A percentile compares a stretch with the other conserved stretches of the same genome.
Conservation (phyloP, 1,284 basidiomycete species). For the Termitomyces sp. region DNA sequence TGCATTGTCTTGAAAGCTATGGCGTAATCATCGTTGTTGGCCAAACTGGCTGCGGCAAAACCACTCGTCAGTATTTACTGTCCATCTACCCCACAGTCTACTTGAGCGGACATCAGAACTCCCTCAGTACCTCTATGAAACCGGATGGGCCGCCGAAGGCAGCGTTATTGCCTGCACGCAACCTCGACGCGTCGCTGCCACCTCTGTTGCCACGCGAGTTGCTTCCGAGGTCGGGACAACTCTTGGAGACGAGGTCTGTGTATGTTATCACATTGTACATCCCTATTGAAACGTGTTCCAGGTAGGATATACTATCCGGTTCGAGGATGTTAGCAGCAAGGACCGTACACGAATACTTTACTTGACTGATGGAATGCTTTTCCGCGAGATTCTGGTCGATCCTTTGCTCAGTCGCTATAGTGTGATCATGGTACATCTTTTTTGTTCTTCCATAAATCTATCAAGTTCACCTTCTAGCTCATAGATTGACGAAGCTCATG, state of each 20-base stretch:
- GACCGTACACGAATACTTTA: slow-evolving; percentile 89
- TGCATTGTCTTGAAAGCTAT: slow-evolving; percentile 82
- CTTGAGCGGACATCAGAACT: slow-evolving; percentile 56
- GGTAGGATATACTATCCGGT: slow-evolving; percentile 98
- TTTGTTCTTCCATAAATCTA: neutral
- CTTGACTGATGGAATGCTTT: slow-evolving; percentile 97
- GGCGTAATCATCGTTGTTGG: slow-evolving; percentile 87
- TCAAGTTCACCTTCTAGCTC: slow-evolving; percentile 5
- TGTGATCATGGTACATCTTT: slow-evolving; percentile 76
- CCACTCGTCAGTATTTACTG: slow-evolving; percentile 68
- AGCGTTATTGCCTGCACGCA: slow-evolving; percentile 89
- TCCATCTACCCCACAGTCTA: slow-evolving; percentile 5
- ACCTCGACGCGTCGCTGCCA: slow-evolving; percentile 92
- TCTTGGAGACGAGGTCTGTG: slow-evolving; percentile 83
- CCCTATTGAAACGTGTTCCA: slow-evolving; percentile 25
- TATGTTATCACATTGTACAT: neutral
- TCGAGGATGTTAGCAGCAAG: slow-evolving; percentile 87
- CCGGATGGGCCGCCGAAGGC: slow-evolving; percentile 80
- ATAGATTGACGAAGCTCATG: slow-evolving; percentile 96
- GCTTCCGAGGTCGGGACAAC: slow-evolving; percentile 83
- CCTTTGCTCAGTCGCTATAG: slow-evolving; percentile 87
- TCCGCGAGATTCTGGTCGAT: slow-evolving; percentile 90
- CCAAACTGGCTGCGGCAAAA: slow-evolving; percentile 97
- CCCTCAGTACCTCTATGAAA: slow-evolving; percentile 89
- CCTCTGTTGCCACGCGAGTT: slow-evolving; percentile 87